A percentile compares a stretch with the other conserved stretches of the same genome.
phyloP scores from a whole-genome alignment of 306 rosid genomes.

The Erythrophleum fordii region DNA sequence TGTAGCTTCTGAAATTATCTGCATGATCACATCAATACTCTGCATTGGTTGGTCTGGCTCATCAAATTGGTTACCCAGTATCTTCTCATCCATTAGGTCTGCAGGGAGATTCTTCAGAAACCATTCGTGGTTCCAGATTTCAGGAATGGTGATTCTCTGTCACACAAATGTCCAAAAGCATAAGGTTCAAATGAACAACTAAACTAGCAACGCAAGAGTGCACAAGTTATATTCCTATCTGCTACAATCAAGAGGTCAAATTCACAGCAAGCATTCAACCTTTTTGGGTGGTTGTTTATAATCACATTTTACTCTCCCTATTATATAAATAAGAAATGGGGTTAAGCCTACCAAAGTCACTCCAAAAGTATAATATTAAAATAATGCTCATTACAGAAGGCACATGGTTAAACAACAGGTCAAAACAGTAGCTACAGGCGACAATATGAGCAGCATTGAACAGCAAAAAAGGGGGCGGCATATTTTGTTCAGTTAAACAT shows the following conservation, averaged over 20 bases:
- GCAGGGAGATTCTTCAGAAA: constrained; percentile 86
- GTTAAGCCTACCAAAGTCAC: neutral
- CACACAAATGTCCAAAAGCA: constrained; percentile 36
- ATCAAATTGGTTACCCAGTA: constrained; percentile 63
- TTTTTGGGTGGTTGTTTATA: neutral
- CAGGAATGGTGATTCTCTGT: constrained; percentile 88
- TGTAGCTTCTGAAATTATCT: constrained; percentile 92
- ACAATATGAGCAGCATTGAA: neutral
- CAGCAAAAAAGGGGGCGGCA: constrained; percentile 3
- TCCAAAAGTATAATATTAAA: neutral
- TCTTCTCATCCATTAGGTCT: constrained; percentile 72
- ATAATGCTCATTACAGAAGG: constrained; percentile 9
- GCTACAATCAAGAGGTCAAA: constrained; percentile 21
- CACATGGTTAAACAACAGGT: neutral
- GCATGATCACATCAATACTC: constrained; percentile 82
- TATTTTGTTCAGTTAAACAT: neutral
- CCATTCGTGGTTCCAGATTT: constrained; percentile 82
- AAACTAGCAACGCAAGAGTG: constrained; percentile 10
- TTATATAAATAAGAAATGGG: neutral
- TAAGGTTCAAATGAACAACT: constrained; percentile 8
- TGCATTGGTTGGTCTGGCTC: constrained; percentile 97
- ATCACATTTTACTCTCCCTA: neutral
- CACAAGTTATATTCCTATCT: constrained; percentile 5
- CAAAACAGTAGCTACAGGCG: neutral
- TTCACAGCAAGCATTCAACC: constrained; percentile 17